These are phyloP conservation scores for Pseudonitzschia multiseries DNA, from an alignment of 108 stramenopile species.

Conservation along the genomic window DNA sequence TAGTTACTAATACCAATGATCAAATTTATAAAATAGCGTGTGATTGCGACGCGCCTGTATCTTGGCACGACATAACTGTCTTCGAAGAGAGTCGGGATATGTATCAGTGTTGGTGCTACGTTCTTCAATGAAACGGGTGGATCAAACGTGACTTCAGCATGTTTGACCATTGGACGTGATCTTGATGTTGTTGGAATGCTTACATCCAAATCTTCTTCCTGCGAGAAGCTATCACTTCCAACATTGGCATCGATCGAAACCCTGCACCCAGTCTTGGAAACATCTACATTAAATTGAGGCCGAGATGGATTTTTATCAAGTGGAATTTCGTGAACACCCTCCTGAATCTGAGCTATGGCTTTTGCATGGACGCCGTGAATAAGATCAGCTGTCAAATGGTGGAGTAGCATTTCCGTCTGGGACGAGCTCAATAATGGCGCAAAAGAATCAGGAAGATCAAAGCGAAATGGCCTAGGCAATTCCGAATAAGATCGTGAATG, in stretches of 20 bases:
- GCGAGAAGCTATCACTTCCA: constrained; percentile 66
- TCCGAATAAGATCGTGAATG: constrained; percentile 21
- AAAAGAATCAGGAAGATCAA: constrained; percentile 84
- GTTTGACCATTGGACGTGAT: constrained; percentile 80
- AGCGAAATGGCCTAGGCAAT: background rate
- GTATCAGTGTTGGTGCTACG: constrained; percentile 86
- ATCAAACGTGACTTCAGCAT: constrained; percentile 62
- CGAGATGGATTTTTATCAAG: constrained; percentile 75
- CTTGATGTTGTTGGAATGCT: constrained; percentile 46
- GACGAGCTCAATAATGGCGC: constrained; percentile 84
- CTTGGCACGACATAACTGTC: constrained; percentile 58
- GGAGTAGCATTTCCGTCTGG: constrained; percentile 64
- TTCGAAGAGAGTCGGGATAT: constrained; percentile 83
- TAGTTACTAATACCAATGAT: constrained; percentile 61
- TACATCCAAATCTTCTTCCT: constrained; percentile 72
- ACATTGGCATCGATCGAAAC: constrained; percentile 53
- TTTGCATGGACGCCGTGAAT: constrained; percentile 73
- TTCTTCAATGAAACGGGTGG: constrained; percentile 77
- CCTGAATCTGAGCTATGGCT: constrained; percentile 55
- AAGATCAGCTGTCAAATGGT: constrained; percentile 75
- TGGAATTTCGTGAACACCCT: constrained; percentile 75
- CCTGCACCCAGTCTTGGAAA: constrained; percentile 57
- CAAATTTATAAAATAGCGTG: constrained; percentile 60
- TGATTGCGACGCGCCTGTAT: constrained; percentile 55
- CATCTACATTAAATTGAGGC: constrained; percentile 76